phyloP scores from a whole-genome alignment of 2,329 filamentous ascomycete genomes.

The Cadophora sp. region DNA sequence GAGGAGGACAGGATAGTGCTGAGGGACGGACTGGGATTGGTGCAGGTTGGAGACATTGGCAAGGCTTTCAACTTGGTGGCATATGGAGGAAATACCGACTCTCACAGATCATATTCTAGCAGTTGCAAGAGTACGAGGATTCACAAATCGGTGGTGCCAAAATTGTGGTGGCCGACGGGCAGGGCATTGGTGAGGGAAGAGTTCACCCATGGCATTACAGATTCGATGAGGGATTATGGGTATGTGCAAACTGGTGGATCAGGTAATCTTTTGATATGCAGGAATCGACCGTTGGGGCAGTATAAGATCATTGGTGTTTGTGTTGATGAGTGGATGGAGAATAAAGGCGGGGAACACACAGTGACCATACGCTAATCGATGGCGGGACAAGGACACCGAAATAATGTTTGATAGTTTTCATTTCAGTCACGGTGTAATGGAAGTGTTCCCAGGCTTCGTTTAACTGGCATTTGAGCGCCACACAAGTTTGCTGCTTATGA shows the following conservation, averaged over 20 bases:
- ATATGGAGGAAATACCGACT: constrained; percentile 23
- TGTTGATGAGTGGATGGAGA: constrained; percentile 27
- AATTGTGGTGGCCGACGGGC: constrained; percentile 22
- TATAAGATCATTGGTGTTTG: constrained; percentile 30
- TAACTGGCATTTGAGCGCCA: too few species aligned
- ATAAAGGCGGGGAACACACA: constrained; percentile 20
- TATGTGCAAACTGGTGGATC: constrained; percentile 27
- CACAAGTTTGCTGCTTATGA: too few species aligned
- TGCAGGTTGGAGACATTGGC: constrained; percentile 28
- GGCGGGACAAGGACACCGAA: not conserved
- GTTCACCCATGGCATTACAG: constrained; percentile 24
- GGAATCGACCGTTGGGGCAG: constrained; percentile 22
- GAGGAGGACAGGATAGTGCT: constrained; percentile 29
- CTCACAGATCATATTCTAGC: constrained; percentile 21
- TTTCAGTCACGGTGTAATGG: too few species aligned
- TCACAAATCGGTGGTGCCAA: constrained; percentile 24
- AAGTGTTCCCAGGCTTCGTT: too few species aligned
- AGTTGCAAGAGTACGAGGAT: constrained; percentile 27
- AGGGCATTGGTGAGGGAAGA: constrained; percentile 28
- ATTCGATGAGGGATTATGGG: constrained; percentile 27
- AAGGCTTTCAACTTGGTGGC: constrained; percentile 27
- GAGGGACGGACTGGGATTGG: constrained; percentile 26
- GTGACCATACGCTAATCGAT: constrained; percentile 35
- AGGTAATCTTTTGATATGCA: constrained; percentile 27
- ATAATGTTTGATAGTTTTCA: not conserved